Evolutionary conservation across 345 rosid genomes (phyloP), one percentile per base, ranked within the genome.

Genomic region (Corchorus capsularis): DNA sequence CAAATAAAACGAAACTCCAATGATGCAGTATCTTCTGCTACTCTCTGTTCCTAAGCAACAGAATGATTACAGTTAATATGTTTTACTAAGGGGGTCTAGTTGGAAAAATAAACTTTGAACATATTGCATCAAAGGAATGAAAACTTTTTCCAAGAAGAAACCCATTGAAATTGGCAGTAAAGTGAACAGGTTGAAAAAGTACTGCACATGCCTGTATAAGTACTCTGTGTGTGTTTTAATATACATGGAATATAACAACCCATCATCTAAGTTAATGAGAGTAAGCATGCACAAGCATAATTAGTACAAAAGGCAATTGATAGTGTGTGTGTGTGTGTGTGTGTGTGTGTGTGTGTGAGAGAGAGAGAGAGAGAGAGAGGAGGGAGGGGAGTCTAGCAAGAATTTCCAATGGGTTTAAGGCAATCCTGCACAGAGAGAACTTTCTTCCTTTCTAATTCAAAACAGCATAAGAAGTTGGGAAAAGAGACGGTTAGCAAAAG

Each of bases 1-100:
- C 55, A 63, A 72, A 54, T 32, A 64, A 75, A 53, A 14, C 15
- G 9, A 47, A 72, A 9, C 9, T 49, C 73, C 60, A 59, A 61
- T 57, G 12, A 64, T 47, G 55, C 35, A 32, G 20, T 32, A 55
- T 46, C 45, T 70, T 35, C 17, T n/a, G 75, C 20, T 1, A 45
- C 41, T 69, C 56, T 16, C 22, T 39, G 47, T 9, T 56, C 55
- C 59, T 45, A 9, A 52, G 20, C 41, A 56, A 57, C 1, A 57
- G 12, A 39, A 50, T 50, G 72, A 49, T 50, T 50, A 27, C 8
- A 4, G 43, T 19, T 15, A 68, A 49, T 68, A 49, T 8, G 12
- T 14, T 68, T 12, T 14, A 55, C 15, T 5, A 47, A 47, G 75
- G 27, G 27, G 39, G 37, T 47, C 13, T 46, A 7, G 19, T 22